phyloP scores from a whole-genome alignment of 179 eudicot species.

The Drosera spatulata region DNA sequence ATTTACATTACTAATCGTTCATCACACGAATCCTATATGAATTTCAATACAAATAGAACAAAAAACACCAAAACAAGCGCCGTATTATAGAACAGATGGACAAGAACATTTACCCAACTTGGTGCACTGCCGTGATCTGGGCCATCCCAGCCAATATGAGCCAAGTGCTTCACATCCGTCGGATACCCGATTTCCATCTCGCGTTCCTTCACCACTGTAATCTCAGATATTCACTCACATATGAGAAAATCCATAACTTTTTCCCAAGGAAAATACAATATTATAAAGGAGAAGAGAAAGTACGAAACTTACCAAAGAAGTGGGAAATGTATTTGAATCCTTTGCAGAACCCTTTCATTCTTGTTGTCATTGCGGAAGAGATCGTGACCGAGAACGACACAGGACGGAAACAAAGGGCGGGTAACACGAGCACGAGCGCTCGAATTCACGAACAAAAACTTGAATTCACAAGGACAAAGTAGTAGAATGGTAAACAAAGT shows the following conservation, averaged over 20 bases:
- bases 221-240: background rate
- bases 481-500: too few relatives aligned
- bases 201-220: constrained; percentile 44
- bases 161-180: constrained; percentile 88
- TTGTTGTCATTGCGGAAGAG: constrained; percentile 6
- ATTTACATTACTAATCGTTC: background rate
- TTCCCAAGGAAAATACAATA: background rate
- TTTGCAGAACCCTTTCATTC: constrained; percentile 50
- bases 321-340: constrained; percentile 63
- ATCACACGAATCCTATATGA: background rate
- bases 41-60: background rate
- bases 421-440: too few relatives aligned
- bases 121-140: constrained; percentile 51
- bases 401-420: background rate
- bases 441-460: too few relatives aligned
- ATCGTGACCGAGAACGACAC: background rate
- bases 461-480: too few relatives aligned
- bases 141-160: constrained; percentile 88
- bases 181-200: constrained; percentile 85
- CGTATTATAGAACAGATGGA: background rate
- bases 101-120: constrained; percentile 46
- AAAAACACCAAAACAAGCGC: background rate
- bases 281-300: too few relatives aligned
- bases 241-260: background rate
- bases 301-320: constrained; percentile 7